Evolutionary conservation across 83 land plant genomes (phyloP).

Genomic region (Picea mariana): DNA sequence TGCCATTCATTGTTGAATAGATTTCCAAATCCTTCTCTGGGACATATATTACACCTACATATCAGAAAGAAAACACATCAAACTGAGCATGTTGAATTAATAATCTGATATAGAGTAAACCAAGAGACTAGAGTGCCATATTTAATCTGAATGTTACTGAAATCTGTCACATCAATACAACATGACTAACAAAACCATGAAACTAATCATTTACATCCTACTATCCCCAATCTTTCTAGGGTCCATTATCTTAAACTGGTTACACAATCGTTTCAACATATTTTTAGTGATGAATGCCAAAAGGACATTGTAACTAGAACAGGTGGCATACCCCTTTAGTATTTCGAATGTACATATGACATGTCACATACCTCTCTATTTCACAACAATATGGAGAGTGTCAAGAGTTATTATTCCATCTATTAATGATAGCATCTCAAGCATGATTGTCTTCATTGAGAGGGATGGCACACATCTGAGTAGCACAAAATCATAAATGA

Average conservation of each 20-base stretch:
- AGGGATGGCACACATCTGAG: slow-evolving; percentile 91
- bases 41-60: slow-evolving; percentile 71
- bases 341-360: not conserved
- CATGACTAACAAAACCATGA: not conserved
- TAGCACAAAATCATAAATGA: slow-evolving; percentile 6
- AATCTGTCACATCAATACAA: not conserved
- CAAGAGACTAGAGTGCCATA: not conserved
- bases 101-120: not conserved
- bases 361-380: slow-evolving; percentile 75
- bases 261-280: not conserved
- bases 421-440: slow-evolving; percentile 92
- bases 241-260: not conserved
- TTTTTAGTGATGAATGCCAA: too few species aligned
- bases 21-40: slow-evolving; percentile 93
- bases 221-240: not conserved
- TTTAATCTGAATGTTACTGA: not conserved
- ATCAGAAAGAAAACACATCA: not conserved
- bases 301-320: too few species aligned
- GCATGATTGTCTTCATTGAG: slow-evolving; percentile 83
- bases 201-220: too few species aligned
- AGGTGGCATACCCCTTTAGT: not conserved
- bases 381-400: slow-evolving; percentile 81
- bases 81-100: not conserved
- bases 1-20: slow-evolving; percentile 43
- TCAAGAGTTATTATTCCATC: slow-evolving; percentile 98